Conservation (phyloP, 257 asterid species). For the Henckelia pumila region DNA sequence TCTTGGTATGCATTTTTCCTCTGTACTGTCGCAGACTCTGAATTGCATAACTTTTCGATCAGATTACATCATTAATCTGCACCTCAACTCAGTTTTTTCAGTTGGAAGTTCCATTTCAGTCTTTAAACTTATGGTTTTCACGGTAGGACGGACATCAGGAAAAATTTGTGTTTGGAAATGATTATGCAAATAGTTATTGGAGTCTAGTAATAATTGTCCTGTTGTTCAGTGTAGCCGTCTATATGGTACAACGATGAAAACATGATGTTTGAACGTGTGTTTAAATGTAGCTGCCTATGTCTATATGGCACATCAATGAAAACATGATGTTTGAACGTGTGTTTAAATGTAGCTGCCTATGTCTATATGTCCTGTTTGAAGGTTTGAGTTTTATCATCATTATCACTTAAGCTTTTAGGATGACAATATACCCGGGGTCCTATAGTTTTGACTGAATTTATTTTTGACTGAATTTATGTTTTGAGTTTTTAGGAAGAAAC, state of each 20-base stretch:
- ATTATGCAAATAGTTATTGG: slow-evolving; percentile 1
- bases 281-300: too few species aligned
- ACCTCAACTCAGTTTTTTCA: slow-evolving; percentile 9
- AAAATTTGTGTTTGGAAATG: slow-evolving; percentile 5
- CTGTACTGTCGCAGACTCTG: background rate
- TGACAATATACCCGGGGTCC: background rate
- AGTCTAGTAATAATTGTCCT: background rate
- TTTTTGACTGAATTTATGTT: too few species aligned
- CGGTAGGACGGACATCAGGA: slow-evolving; percentile 19
- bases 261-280: background rate
- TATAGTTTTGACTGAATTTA: slow-evolving; percentile 26
- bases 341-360: too few species aligned
- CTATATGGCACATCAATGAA: background rate
- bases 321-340: background rate
- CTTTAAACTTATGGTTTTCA: slow-evolving; percentile 18
- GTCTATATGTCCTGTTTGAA: too few species aligned
- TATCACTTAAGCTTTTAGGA: background rate
- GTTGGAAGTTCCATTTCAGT: slow-evolving; percentile 1
- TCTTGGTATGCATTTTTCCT: slow-evolving; percentile 54
- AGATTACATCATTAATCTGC: slow-evolving; percentile 15
- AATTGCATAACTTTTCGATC: slow-evolving; percentile 6
- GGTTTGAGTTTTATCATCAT: background rate
- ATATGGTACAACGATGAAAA: background rate
- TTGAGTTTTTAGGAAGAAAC: slow-evolving; percentile 70
- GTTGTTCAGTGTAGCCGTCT: background rate